A percentile compares a stretch with the other conserved stretches of the same genome.
Evolutionary conservation across 257 asterid genomes (phyloP).

Genomic region (Euphrasia confusa): DNA sequence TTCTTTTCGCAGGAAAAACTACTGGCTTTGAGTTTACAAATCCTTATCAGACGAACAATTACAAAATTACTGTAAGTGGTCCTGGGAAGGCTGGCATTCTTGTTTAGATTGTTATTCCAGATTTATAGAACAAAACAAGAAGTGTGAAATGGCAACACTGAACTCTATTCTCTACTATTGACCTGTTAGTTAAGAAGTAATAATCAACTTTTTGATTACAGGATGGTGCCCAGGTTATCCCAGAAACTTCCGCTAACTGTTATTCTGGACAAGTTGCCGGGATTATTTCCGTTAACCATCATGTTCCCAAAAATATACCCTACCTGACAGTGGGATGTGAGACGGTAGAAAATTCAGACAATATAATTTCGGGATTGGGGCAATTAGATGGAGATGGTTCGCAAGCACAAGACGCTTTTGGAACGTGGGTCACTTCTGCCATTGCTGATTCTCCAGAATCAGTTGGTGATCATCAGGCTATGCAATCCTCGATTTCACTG

Average conservation of each 20-base stretch:
- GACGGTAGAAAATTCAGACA: conserved; percentile 33
- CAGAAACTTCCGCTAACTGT: conserved; percentile 37
- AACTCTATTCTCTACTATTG: conserved; percentile 10
- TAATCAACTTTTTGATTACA: conserved; percentile 32
- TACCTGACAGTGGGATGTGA: conserved; percentile 39
- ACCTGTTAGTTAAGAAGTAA: conserved; percentile 8
- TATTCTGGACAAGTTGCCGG: conserved; percentile 37
- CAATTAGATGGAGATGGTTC: conserved; percentile 37
- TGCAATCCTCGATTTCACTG: conserved; percentile 39
- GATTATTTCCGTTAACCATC: conserved; percentile 28
- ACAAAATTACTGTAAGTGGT: conserved; percentile 47
- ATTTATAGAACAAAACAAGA: conserved; percentile 1
- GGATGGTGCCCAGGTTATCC: conserved; percentile 41
- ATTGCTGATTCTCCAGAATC: conserved; percentile 60
- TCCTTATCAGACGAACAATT: conserved; percentile 40
- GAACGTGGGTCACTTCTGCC: conserved; percentile 48
- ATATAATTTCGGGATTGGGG: conserved; percentile 33
- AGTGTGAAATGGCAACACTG: conserved; percentile 6
- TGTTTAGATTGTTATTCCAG: conserved; percentile 7
- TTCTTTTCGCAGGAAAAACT: conserved; percentile 42
- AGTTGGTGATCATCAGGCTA: conserved; percentile 34
- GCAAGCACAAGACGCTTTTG: conserved; percentile 70
- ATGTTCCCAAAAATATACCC: conserved; percentile 31
- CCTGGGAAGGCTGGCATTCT: background rate
- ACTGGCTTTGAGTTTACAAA: conserved; percentile 41